Conservation (phyloP, 768 basidiomycete species). For the Cyathus striatus region DNA sequence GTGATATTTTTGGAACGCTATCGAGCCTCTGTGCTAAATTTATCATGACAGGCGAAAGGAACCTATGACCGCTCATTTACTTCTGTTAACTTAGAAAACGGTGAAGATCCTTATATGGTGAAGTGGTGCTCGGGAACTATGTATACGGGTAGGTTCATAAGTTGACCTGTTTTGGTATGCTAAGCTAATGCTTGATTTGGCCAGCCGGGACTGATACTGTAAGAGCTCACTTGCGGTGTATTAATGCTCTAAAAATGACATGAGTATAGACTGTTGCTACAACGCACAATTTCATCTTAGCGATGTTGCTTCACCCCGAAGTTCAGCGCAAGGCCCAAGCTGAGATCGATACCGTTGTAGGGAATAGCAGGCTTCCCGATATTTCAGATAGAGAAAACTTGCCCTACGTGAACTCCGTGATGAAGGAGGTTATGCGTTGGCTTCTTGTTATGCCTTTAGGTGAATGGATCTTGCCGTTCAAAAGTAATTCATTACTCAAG, state of each 20-base stretch:
- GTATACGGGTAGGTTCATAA: neutral
- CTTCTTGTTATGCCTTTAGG: constrained; percentile 9
- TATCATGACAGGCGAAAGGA: constrained; percentile 7
- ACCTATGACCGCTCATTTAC: constrained; percentile 12
- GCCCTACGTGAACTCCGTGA: constrained; percentile 18
- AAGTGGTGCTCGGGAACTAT: constrained; percentile 15
- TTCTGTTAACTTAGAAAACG: constrained; percentile 12
- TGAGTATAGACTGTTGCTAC: neutral
- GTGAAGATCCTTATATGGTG: constrained; percentile 17
- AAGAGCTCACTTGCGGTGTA: too few species aligned
- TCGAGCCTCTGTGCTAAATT: neutral
- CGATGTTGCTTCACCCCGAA: constrained; percentile 6
- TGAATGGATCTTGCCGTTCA: neutral
- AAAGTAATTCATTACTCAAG: neutral
- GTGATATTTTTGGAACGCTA: constrained; percentile 15
- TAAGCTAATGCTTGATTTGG: neutral
- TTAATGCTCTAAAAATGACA: too few species aligned
- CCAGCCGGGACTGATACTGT: neutral
- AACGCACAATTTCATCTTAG: constrained; percentile 1
- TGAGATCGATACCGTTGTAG: neutral
- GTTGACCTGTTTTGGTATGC: neutral
- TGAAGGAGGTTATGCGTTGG: constrained; percentile 20
- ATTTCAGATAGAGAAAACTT: constrained; percentile 15
- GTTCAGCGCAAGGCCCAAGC: neutral
- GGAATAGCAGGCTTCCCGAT: constrained; percentile 14